Conservation (phyloP, 169 alveolate species). For the Toxoplasma gondii region DNA sequence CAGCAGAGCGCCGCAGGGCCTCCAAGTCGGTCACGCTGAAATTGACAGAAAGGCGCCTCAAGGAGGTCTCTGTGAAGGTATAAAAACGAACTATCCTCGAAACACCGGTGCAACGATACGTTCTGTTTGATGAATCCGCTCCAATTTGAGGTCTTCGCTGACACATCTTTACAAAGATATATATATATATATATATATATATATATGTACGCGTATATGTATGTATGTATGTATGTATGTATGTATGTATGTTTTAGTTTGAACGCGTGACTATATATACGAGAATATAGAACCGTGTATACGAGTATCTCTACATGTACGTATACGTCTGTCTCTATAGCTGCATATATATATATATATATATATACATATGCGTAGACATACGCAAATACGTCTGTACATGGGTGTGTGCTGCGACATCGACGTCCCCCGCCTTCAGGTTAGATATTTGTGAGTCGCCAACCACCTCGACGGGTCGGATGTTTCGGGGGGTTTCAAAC, state of each 20-base stretch:
- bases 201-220: too few relatives aligned
- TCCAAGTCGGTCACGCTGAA: constrained; percentile 18
- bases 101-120: neutral
- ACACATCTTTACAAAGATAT: neutral
- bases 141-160: neutral
- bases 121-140: neutral
- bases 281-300: too few relatives aligned
- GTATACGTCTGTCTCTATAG: neutral
- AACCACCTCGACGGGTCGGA: too few relatives aligned
- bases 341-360: neutral
- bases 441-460: too few relatives aligned
- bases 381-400: neutral
- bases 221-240: too few relatives aligned
- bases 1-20: constrained; percentile 37
- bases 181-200: too few relatives aligned
- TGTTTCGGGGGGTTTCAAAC: too few relatives aligned
- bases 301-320: neutral
- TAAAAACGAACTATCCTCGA: neutral
- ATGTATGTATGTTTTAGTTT: too few relatives aligned
- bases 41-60: neutral
- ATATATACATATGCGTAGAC: neutral
- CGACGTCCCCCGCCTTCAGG: too few relatives aligned
- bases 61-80: neutral
- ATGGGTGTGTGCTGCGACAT: too few relatives aligned
- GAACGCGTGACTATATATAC: too few relatives aligned